Evolutionary conservation across 306 rosid species (phyloP), one percentile per base, ranked within the genome.

Genomic region (Morella rubra): DNA sequence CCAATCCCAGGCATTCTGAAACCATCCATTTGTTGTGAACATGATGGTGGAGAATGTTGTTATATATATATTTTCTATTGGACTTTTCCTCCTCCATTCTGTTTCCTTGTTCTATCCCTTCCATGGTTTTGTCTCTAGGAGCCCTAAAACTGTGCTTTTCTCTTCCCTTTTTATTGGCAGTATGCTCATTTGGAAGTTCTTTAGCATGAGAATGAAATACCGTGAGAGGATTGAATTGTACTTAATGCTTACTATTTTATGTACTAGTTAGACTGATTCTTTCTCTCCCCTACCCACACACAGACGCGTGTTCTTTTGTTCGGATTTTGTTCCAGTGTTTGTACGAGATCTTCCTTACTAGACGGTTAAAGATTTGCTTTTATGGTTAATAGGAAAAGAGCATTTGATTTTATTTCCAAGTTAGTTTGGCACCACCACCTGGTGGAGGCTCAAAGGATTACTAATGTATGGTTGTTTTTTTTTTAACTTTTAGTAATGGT

Each of bases 1-100:
- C 37, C 24, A 76, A 42, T 68, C 24, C 14, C 54, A 76, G 65
- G 27, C 44, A 68, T 55, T 19, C 61, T 73, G 20, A 42, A 32
- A 51, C 12, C 0, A 6, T 44, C 62, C 11, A 67, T 52, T 58
- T 77, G 40, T 47, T n/a, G 40, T 59, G 61, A 73, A 67, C 50
- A 49, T 67, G 4, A 4, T 2, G 58, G 49, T 42, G 61, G 47
- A 73, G 41, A 49, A 62, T 67, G 14, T n/a, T 47, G 16, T 32
- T 32, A 32, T 32, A 32, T 32, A 32, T 32, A 32, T 32, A 32
- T 27, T 24, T 59, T 3, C 8, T 59, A 3, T 22, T 55, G 8
- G 13, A 20, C 65, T 8, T 58, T 9, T 6, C 5, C 61, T 58
- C 37, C 7, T 4, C 61, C 24, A 8, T 19, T 55, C 2, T 55